Conservation (phyloP, 371 early-diverging fungal genomes). For the Chytridiales sp. region DNA sequence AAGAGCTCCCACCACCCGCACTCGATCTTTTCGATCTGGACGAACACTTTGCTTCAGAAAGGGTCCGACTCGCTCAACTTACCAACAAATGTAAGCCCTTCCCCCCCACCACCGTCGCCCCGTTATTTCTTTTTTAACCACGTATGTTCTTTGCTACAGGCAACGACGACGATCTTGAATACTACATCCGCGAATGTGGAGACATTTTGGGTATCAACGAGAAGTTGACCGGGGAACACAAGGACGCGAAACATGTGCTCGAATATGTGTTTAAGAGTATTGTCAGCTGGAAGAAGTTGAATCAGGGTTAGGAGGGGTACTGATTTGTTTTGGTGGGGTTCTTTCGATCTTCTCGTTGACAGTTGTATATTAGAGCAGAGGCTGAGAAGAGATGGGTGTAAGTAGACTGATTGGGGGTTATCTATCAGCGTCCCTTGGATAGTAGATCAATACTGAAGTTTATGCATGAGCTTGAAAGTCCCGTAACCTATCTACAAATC, state of each 20-base stretch:
- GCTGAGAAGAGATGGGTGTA: too few species aligned
- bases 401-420: too few species aligned
- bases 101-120: background rate
- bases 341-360: too few species aligned
- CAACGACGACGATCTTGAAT: constrained; percentile 59
- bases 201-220: constrained; percentile 54
- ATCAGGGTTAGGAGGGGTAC: too few species aligned
- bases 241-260: constrained; percentile 47
- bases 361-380: too few species aligned
- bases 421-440: too few species aligned
- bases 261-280: constrained; percentile 48
- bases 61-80: constrained; percentile 49
- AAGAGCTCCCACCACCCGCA: constrained; percentile 54
- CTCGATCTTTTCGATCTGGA: constrained; percentile 63
- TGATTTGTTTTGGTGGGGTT: too few species aligned
- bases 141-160: constrained; percentile 16
- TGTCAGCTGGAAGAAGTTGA: constrained; percentile 52
- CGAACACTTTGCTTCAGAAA: constrained; percentile 52
- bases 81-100: constrained; percentile 53
- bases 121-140: background rate
- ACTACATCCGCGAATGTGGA: constrained; percentile 57
- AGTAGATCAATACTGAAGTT: too few species aligned
- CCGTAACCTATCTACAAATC: too few species aligned
- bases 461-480: too few species aligned
- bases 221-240: constrained; percentile 34